Percentiles rank a stretch among this genome's conserved stretches.
Conservation (phyloP, 2,329 filamentous ascomycete genomes). For the Aquanectria penicillioides region DNA sequence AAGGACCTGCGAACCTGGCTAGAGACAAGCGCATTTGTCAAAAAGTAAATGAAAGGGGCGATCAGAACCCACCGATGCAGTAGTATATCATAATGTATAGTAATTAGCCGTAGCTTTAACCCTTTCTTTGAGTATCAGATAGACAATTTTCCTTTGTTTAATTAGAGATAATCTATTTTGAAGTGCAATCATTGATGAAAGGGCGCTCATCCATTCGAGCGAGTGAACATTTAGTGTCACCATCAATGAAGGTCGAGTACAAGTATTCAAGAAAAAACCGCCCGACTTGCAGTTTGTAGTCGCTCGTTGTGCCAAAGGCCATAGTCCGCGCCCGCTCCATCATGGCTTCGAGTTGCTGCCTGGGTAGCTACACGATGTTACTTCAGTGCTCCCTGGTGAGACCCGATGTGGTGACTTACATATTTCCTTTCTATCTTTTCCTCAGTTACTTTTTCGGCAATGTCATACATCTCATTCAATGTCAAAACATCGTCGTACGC, state of each 20-base stretch:
- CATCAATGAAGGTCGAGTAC: neutral
- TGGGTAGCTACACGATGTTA: neutral
- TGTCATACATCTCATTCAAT: neutral
- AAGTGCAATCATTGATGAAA: no score
- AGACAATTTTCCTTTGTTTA: no score
- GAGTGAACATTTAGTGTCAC: no score
- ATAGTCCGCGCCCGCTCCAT: no score
- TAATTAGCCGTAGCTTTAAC: no score
- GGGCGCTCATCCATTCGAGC: no score
- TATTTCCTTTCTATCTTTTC: neutral
- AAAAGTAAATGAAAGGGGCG: no score
- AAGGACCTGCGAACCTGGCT: constrained; percentile 13
- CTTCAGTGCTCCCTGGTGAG: neutral
- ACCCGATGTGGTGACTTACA: neutral
- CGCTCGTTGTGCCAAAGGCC: no score
- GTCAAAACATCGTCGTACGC: neutral
- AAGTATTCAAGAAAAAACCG: neutral
- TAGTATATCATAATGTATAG: no score
- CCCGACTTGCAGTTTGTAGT: neutral
- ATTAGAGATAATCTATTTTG: no score
- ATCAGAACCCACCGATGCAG: no score
- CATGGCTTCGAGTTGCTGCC: neutral
- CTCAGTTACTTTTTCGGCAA: neutral
- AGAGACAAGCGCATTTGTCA: neutral
- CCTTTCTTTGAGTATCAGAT: no score